A percentile compares a stretch with the other conserved stretches of the same genome.
Conservation (phyloP, 306 rosid species). For the Prosopis cineraria region DNA sequence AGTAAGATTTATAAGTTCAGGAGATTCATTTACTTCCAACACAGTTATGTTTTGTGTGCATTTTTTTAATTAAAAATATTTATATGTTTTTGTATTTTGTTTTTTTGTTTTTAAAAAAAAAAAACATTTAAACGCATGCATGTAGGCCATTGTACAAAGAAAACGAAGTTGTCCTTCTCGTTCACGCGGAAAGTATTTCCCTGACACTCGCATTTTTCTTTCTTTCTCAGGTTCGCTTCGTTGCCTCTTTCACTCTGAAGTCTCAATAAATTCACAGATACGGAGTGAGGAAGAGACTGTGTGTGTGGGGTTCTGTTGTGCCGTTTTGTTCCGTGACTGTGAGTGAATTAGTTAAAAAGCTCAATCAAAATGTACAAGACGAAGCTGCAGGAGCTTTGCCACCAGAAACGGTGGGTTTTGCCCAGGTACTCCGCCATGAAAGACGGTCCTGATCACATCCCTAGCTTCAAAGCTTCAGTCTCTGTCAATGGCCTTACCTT, state of each 20-base stretch:
- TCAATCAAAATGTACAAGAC: slow-evolving; percentile 59
- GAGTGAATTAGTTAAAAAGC: neutral
- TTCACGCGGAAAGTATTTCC: neutral
- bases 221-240: neutral
- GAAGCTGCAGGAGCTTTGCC: slow-evolving; percentile 69
- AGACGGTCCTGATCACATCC: slow-evolving; percentile 62
- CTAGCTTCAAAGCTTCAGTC: slow-evolving; percentile 59
- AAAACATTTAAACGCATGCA: neutral
- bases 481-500: slow-evolving; percentile 51
- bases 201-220: neutral
- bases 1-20: no score
- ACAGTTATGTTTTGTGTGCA: no score
- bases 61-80: no score
- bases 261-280: neutral
- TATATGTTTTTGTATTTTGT: no score
- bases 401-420: slow-evolving; percentile 49
- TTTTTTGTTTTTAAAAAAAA: neutral
- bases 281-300: neutral
- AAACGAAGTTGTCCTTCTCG: neutral
- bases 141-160: neutral
- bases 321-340: neutral
- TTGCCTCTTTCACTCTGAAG: neutral
- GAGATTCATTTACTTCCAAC: no score
- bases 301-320: neutral
- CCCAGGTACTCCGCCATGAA: slow-evolving; percentile 50